Evolutionary conservation across 2,329 filamentous ascomycete species (phyloP), one percentile per base, ranked within the genome.

Genomic region (Epichloe sp.): DNA sequence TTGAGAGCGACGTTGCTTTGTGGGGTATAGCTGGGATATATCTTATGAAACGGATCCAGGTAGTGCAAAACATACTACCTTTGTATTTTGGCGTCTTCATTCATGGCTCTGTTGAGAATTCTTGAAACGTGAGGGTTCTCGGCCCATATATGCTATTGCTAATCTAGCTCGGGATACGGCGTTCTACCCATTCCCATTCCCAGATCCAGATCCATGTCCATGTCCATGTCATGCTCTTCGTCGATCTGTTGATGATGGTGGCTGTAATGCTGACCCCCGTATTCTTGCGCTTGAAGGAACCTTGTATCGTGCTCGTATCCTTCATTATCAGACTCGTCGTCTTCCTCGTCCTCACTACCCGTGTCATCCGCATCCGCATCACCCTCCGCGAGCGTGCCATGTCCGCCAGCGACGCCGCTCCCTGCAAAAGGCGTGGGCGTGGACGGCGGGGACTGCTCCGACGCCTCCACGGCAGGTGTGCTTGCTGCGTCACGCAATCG

Each of bases 321-420:
- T 5, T 58, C 55, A 8, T 52, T 53, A 5, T 61, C 58, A n/a
- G 58, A 60, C 11, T 64, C 64, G 8, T 62, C 63, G 5, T 58
- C 58, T 0, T 57, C 60, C 6, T 56, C 58, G 3, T 58, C 58
- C 0, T 57, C 61, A 14, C 55, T 44, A 5, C 41, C 48, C 5
- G 34, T 57, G 5, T 60, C 59, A 2, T 56, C 60, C 23, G 63
- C 59, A 2, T 56, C 60, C 23, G 63, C 62, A 2, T 55, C 51
- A 14, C 42, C 56, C n/a, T 50, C 55, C 11, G 38, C 49, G 54
- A 50, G 48, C 23, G 41, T 17, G 44, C 36, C 43, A 3, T 44
- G 45, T 6, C 41, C 47, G 3, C 57, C 57, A 6, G 58, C 58
- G 3, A 38, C 5, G 26, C 36, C 35, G 47, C 17, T 35, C 5